phyloP scores from a whole-genome alignment of 2,329 filamentous ascomycete species.

The Fusarium avenaceum region DNA sequence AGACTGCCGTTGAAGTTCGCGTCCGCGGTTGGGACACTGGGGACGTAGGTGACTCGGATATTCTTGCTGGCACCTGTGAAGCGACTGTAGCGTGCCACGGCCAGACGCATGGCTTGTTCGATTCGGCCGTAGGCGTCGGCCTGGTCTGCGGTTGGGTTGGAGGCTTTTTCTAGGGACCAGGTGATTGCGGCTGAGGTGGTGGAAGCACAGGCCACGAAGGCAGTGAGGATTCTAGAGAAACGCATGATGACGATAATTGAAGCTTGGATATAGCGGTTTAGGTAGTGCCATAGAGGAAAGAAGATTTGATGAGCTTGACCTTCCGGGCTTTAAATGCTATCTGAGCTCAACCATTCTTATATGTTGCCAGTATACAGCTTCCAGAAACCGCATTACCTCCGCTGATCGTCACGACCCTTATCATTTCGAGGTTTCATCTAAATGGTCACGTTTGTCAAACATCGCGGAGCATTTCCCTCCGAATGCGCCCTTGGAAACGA shows the following conservation, averaged over 20 bases:
- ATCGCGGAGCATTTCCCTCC: conserved; percentile 24
- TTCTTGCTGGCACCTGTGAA: conserved; percentile 55
- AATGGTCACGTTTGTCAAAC: conserved; percentile 17
- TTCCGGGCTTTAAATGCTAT: neutral
- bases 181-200: conserved; percentile 55
- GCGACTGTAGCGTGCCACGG: conserved; percentile 57
- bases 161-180: conserved; percentile 55
- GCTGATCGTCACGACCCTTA: conserved; percentile 14
- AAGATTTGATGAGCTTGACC: neutral
- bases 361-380: conserved; percentile 1
- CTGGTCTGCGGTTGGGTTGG: conserved; percentile 59
- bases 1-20: conserved; percentile 61
- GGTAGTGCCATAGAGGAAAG: neutral
- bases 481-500: conserved; percentile 5
- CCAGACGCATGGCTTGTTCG: conserved; percentile 57
- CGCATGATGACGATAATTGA: conserved; percentile 49
- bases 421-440: conserved; percentile 22
- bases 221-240: conserved; percentile 48
- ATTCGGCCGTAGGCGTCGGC: conserved; percentile 60
- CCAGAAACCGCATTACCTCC: conserved; percentile 18
- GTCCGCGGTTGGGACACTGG: conserved; percentile 61
- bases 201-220: conserved; percentile 50
- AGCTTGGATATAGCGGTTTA: no score
- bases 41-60: conserved; percentile 58
- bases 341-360: neutral